Percentiles rank a stretch among this genome's conserved stretches.
These are phyloP conservation scores for Diutina mesorugosa DNA, from an alignment of 1,139 yeast species.

Conservation along the genomic window DNA sequence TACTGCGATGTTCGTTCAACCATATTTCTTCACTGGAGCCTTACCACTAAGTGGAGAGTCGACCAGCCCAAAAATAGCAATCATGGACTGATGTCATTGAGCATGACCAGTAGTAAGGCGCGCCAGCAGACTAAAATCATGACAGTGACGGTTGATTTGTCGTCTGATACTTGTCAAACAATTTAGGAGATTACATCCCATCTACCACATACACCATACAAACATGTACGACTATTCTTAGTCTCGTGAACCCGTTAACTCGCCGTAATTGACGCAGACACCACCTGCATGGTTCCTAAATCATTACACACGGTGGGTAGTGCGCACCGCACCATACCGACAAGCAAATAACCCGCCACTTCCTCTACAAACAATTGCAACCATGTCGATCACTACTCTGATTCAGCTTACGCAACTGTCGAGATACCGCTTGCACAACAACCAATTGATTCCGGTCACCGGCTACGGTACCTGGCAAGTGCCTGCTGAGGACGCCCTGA, in stretches of 20 bases:
- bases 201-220: no score
- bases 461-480: conserved; percentile 49
- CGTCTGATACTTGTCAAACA: no score
- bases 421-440: conserved; percentile 18
- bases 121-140: not conserved
- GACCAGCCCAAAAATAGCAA: not conserved
- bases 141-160: not conserved
- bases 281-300: no score
- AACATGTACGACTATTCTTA: no score
- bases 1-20: no score
- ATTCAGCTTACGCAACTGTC: conserved; percentile 8
- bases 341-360: not conserved
- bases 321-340: not conserved
- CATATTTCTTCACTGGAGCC: no score
- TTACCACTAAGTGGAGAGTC: no score
- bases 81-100: not conserved
- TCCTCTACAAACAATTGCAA: not conserved
- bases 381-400: conserved; percentile 4
- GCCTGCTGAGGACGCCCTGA: conserved; percentile 23
- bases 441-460: conserved; percentile 35
- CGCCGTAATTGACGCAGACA: no score
- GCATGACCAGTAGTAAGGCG: not conserved
- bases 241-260: no score
- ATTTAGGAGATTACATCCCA: no score
- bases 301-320: not conserved